Conservation (phyloP, 805 yeast species). For the Kodamaea sagamina region DNA sequence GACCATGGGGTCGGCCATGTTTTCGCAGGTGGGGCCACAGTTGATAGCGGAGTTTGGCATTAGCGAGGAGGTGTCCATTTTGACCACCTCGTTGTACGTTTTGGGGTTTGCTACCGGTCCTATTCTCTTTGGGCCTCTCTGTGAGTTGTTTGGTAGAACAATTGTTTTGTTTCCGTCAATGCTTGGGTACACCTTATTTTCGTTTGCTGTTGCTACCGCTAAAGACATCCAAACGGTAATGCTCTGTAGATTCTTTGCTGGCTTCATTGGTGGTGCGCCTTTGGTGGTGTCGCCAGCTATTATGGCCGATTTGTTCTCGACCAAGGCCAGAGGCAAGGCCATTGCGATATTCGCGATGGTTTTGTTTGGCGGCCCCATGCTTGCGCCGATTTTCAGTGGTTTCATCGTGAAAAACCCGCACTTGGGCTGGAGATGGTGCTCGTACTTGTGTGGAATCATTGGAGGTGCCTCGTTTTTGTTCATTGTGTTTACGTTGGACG, state of each 20-base stretch:
- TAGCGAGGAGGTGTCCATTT: conserved; percentile 65
- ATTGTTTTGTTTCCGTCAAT: conserved; percentile 46
- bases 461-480: conserved; percentile 34
- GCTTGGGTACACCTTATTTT: conserved; percentile 33
- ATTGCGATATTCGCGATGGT: conserved; percentile 68
- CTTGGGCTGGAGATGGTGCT: conserved; percentile 60
- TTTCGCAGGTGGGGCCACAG: conserved; percentile 58
- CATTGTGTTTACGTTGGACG: conserved; percentile 35
- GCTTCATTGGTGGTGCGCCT: conserved; percentile 82
- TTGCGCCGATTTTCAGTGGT: conserved; percentile 68
- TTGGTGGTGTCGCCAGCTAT: conserved; percentile 85
- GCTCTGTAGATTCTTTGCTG: conserved; percentile 78
- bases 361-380: conserved; percentile 76
- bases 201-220: conserved; percentile 73
- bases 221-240: conserved; percentile 75
- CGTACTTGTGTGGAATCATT: conserved; percentile 50
- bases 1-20: conserved; percentile 41
- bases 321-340: conserved; percentile 71
- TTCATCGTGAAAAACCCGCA: conserved; percentile 39
- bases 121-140: conserved; percentile 40
- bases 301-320: conserved; percentile 78
- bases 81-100: conserved; percentile 82
- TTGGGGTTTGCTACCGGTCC: conserved; percentile 95
- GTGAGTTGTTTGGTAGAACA: conserved; percentile 36
- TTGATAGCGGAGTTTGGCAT: conserved; percentile 57